Evolutionary conservation across 2,329 filamentous ascomycete genomes (phyloP).

Genomic region (Berkeleyomyces rouxiae): DNA sequence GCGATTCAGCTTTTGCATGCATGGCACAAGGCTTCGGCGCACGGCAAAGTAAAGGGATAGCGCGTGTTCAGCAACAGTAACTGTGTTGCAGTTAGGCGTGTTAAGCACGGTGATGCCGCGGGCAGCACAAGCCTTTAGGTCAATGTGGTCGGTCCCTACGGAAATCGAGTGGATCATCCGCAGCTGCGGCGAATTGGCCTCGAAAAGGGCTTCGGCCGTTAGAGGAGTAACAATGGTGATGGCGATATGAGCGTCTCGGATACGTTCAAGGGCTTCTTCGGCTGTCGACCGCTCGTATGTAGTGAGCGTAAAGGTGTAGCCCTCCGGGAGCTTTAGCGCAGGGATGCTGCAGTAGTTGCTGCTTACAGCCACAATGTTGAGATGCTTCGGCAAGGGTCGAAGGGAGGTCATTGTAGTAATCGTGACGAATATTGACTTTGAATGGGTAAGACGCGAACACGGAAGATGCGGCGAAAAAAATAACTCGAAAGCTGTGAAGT

Average conservation of each 20-base stretch:
- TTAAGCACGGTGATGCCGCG: constrained; percentile 69
- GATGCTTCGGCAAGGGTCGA: constrained; percentile 4
- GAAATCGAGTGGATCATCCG: constrained; percentile 14
- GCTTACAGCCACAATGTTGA: constrained; percentile 11
- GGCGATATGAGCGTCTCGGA: constrained; percentile 18
- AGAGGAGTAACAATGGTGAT: constrained; percentile 17
- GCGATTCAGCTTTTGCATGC: background rate
- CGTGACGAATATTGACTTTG: too few relatives aligned
- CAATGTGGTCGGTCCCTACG: constrained; percentile 70
- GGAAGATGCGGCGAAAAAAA: too few relatives aligned
- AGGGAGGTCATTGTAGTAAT: background rate
- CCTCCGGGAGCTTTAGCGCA: constrained; percentile 10
- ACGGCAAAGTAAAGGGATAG: constrained; percentile 53
- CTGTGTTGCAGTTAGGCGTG: constrained; percentile 62
- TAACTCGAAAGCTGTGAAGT: too few relatives aligned
- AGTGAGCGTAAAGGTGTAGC: constrained; percentile 7
- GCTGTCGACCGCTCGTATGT: constrained; percentile 6
- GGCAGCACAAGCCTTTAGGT: constrained; percentile 54
- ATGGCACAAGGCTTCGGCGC: constrained; percentile 11
- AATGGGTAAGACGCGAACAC: too few relatives aligned
- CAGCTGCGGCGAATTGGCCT: constrained; percentile 16
- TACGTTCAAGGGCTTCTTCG: constrained; percentile 7
- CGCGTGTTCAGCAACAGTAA: constrained; percentile 65
- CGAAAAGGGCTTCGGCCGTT: constrained; percentile 9
- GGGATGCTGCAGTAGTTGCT: constrained; percentile 9